These are phyloP conservation scores for Lophiostoma macrostomum DNA, from an alignment of 495 filamentous ascomycete genomes.

Conservation along the genomic window DNA sequence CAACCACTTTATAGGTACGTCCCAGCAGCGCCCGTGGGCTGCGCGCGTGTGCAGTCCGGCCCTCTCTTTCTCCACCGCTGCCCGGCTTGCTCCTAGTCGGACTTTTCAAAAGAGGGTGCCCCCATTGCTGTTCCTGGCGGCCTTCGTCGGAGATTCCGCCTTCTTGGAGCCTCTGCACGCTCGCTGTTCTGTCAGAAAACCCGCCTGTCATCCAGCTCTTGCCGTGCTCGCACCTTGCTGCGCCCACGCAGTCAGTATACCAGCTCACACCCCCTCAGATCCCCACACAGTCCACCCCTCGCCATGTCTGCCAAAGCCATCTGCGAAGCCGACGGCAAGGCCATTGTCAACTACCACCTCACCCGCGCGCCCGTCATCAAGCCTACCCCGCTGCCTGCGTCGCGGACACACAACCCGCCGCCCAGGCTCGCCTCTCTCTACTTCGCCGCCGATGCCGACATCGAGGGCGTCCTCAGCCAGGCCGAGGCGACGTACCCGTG, in stretches of 20 bases:
- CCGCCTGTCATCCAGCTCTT: slow-evolving; percentile 4
- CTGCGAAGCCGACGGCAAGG: slow-evolving; percentile 98
- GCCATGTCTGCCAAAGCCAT: slow-evolving; percentile 97
- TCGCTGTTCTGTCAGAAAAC: slow-evolving; percentile 12
- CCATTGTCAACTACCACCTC: slow-evolving; percentile 99
- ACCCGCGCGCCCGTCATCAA: slow-evolving; percentile 97
- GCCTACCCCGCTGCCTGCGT: slow-evolving; percentile 84
- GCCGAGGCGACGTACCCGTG: slow-evolving; percentile 94
- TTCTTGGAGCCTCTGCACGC: slow-evolving; percentile 1
- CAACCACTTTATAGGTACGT: slow-evolving; percentile 31
- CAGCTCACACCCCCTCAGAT: slow-evolving; percentile 8
- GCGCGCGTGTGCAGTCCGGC: neutral
- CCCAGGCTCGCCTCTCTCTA: slow-evolving; percentile 85
- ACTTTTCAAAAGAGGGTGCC: slow-evolving; percentile 10
- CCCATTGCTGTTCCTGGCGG: neutral
- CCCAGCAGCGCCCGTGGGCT: slow-evolving; percentile 9
- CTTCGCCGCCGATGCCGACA: slow-evolving; percentile 84
- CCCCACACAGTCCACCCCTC: neutral
- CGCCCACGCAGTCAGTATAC: neutral
- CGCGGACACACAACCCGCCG: slow-evolving; percentile 86
- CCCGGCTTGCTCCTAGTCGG: neutral
- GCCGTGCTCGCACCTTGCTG: slow-evolving; percentile 6
- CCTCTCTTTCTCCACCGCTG: slow-evolving; percentile 12
- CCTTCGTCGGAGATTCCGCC: slow-evolving; percentile 12
- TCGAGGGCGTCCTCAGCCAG: slow-evolving; percentile 85